These are phyloP conservation scores for Colletotrichum ledebouriae DNA, from an alignment of 2,329 filamentous ascomycete species.

Conservation along the genomic window DNA sequence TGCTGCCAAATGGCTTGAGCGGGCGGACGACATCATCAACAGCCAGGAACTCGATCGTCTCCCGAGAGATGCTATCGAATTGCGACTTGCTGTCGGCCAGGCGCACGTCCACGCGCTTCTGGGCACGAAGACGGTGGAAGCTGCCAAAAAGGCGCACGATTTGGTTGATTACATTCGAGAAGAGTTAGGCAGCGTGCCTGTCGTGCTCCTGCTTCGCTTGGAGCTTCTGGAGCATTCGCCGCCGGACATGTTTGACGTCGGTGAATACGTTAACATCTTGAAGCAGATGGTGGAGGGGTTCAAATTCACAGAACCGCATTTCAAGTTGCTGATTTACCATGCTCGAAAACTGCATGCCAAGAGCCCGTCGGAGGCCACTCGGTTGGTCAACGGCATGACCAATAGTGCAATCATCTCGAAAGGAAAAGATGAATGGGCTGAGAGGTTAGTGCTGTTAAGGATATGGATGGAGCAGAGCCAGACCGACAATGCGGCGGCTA, in stretches of 20 bases:
- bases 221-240: slow-evolving; percentile 70
- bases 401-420: slow-evolving; percentile 65
- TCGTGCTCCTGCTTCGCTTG: slow-evolving; percentile 76
- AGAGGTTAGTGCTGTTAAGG: slow-evolving; percentile 76
- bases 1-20: slow-evolving; percentile 80
- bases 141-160: slow-evolving; percentile 65
- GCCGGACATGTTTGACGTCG: slow-evolving; percentile 61
- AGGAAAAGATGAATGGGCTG: slow-evolving; percentile 71
- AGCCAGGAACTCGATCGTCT: slow-evolving; percentile 66
- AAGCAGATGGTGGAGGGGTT: slow-evolving; percentile 71
- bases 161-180: slow-evolving; percentile 73
- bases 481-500: slow-evolving; percentile 48
- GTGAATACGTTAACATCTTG: slow-evolving; percentile 67
- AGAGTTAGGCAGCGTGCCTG: slow-evolving; percentile 73
- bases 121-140: slow-evolving; percentile 58
- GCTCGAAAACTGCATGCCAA: slow-evolving; percentile 74
- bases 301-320: slow-evolving; percentile 71
- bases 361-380: slow-evolving; percentile 61
- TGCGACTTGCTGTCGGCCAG: slow-evolving; percentile 77
- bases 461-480: slow-evolving; percentile 73
- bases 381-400: slow-evolving; percentile 75
- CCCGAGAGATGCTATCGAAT: slow-evolving; percentile 71
- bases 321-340: slow-evolving; percentile 76
- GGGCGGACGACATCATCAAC: slow-evolving; percentile 72
- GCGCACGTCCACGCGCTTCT: slow-evolving; percentile 69